Base-by-base conservation (phyloP, 768 basidiomycete species). In the Neoboletus subvelutipes region DNA sequence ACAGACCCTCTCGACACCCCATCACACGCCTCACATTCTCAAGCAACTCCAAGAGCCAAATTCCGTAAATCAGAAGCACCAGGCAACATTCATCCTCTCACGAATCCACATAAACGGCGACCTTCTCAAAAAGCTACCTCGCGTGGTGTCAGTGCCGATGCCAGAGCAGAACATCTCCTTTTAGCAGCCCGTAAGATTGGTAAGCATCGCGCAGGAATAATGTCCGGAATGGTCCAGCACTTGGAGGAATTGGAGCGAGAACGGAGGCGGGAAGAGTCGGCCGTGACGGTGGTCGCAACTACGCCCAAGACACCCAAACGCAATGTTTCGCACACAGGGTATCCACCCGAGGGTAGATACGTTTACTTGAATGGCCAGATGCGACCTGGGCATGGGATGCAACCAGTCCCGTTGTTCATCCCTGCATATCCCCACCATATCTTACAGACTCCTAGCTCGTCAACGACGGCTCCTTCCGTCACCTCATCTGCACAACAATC, bases 141-240 rank as follows among this genome's bases (percentile, higher is more conserved):
- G 5, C 64, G 64, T 36, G 67, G 80, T 40, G 56, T 80, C 43
- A 68, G 78, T 58, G 73, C 85, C 2, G 90, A 92, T 58, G 90
- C 89, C 5, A 80, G 86, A 45, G 77, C 80, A 0, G 89, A 91
- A 62, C 88, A 88, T 62, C 72, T 90, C 12, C 76, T 92, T 2
- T 73, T 88, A 13, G 89, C 89, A 4, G 85, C 87, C 10, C 81
- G 87, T n/a, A 84, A 75, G 52, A 77, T 90, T 4, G 88, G 88
- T 5, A 79, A 82, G 33, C 77, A 83, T 52, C 81, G 88, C 9
- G 80, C 83, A 1, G 78, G 78, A 5, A 66, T 82, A n/a, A 67
- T 85, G 22, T 78, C 83, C 0, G 85, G 86, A 7, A 67, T 83
- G 63, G 67, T 74, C 20, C 73, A 75, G 6, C 69, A 69, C 22